Evolutionary conservation across 129 eudicot species (phyloP).

Genomic region (Arctium minus): DNA sequence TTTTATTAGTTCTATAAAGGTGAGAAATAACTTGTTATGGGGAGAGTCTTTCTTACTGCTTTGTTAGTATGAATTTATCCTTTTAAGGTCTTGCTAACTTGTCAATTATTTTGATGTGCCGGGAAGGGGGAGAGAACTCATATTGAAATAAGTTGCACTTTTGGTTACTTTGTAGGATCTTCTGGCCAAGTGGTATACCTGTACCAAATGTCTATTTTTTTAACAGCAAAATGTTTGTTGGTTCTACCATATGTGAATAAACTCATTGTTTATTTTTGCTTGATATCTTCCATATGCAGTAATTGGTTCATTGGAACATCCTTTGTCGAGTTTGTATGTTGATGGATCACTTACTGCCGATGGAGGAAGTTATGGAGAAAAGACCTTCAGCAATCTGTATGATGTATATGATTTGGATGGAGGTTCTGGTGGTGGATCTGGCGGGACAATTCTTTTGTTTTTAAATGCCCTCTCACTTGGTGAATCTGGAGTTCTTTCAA

Average conservation of each 20-base stretch:
- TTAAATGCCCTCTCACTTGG: constrained; percentile 50
- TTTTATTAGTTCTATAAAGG: neutral
- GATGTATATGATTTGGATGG: neutral
- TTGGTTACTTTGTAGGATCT: neutral
- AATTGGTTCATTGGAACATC: constrained; percentile 83
- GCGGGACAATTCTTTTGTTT: constrained; percentile 84
- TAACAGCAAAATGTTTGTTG: neutral
- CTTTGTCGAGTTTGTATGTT: constrained; percentile 54
- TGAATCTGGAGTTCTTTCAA: constrained; percentile 57
- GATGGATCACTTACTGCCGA: constrained; percentile 72
- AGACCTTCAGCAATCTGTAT: constrained; percentile 20
- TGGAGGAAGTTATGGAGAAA: constrained; percentile 60
- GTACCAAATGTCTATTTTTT: neutral
- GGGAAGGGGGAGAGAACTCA: neutral
- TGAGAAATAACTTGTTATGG: neutral
- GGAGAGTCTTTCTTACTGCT: neutral
- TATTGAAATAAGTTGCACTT: neutral
- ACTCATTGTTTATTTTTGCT: neutral
- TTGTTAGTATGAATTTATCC: neutral
- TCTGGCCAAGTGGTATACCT: neutral
- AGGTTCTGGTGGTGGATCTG: constrained; percentile 92
- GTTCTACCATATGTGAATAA: neutral
- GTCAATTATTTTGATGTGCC: neutral
- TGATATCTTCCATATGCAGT: constrained; percentile 40
- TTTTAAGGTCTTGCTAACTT: neutral